A percentile compares a stretch with the other conserved stretches of the same genome.
Conservation (phyloP, 129 eudicot genomes). For the Mikania micrantha region DNA sequence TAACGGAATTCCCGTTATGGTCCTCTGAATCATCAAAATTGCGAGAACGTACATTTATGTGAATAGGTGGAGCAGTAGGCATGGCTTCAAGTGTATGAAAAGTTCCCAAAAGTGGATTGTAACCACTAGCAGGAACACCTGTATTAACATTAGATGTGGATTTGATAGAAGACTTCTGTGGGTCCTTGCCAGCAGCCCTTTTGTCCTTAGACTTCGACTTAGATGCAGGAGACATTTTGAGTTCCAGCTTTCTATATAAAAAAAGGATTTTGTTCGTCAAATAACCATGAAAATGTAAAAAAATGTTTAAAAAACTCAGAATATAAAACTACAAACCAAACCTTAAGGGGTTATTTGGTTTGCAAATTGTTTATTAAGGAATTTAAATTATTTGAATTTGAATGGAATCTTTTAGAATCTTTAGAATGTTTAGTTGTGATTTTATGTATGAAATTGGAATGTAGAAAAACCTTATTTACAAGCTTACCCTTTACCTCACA, state of each 20-base stretch:
- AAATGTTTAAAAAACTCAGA: neutral
- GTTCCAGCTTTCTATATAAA: conserved; percentile 25
- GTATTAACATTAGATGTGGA: conserved; percentile 34
- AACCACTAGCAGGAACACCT: conserved; percentile 56
- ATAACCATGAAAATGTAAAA: conserved; percentile 3
- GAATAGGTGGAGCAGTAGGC: conserved; percentile 38
- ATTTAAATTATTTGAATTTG: too few species aligned
- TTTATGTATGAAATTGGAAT: too few species aligned
- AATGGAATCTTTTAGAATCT: too few species aligned
- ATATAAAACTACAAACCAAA: neutral
- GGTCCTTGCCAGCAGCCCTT: conserved; percentile 56
- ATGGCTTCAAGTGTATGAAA: conserved; percentile 59
- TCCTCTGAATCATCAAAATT: conserved; percentile 62
- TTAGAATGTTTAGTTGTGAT: too few species aligned
- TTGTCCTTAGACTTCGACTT: conserved; percentile 68
- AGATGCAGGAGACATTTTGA: conserved; percentile 44
- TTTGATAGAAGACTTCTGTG: conserved; percentile 48
- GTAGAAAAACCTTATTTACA: too few species aligned
- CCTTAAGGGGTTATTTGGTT: too few species aligned
- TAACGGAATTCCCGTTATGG: conserved; percentile 34
- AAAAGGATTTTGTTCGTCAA: neutral
- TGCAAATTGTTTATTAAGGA: too few species aligned
- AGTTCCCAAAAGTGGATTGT: conserved; percentile 69
- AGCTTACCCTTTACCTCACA: too few species aligned
- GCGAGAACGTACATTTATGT: conserved; percentile 48